Evolutionary conservation across 495 filamentous ascomycete genomes (phyloP), one percentile per base, ranked within the genome.

Genomic region (Aspergillus heteromorphus): DNA sequence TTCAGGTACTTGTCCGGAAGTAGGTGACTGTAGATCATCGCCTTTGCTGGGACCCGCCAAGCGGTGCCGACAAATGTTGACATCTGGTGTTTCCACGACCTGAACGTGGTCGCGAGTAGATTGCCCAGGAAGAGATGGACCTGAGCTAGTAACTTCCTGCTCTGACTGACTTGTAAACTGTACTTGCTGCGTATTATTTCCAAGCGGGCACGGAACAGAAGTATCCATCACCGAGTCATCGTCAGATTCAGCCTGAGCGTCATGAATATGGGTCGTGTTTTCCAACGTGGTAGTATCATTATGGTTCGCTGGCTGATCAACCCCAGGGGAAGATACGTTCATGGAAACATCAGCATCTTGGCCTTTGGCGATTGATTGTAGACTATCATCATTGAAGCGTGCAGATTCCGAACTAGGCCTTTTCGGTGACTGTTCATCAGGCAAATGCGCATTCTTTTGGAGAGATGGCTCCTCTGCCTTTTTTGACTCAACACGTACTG

Each of bases 201-300:
- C 68, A 13, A 83, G 67, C 4, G 79, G 75, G 48, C 68, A 67
- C 20, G 81, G 82, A 5, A 80, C 65, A 61, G 74, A 71, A 13
- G 78, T 61, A 41, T 84, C 80, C 63, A 85, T 73, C n/a, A 74
- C 73, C 2, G 73, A 73, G 8, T 84, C 82, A 14, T 74, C 72
- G 31, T 66, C 65, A 11, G 67, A 66, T 42, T 67, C 61, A 17
- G 53, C 40, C 10, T 41, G 27, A 27, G 2, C 2, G 20, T 17
- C 30, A 25, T 54, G 34, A 2, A 17, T 6, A 16, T 16, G 19
- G 23, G 36, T 17, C 4, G 27, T 18, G 34, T 25, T 16, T 7
- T 21, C 11, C 11, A 29, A 21, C 2, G 16, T 13, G 30, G 30
- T 16, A 7, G 19, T 27, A 23, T 20, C 42, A 42, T 19, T 14